Base-by-base conservation (phyloP, 148 eudicot genomes). In the Arctostaphylos glauca region DNA sequence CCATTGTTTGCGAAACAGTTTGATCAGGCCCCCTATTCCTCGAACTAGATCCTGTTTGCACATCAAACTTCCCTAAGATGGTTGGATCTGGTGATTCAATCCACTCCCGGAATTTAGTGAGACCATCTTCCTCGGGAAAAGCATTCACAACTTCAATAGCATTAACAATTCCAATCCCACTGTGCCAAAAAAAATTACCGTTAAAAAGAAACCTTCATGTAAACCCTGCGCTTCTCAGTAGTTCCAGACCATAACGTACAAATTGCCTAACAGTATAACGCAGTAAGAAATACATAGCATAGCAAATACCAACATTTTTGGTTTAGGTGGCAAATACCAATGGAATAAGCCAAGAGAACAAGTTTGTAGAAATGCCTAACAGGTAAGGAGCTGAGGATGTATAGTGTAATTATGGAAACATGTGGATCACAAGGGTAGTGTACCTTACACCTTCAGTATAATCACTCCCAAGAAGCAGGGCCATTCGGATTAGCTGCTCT, bases 401-500 rank as follows among this genome's bases (percentile, higher is more conserved):
- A 25, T 66, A 14, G 25, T 25, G 50, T 47, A 75, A 46, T 58
- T 56, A 16, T 72, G 16, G 80, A 19, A 82, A 77, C 52, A 47
- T 16, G 21, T 2, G n/a, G 55, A 82, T n/a, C 60, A 48, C 50
- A 47, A 21, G 16, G 76, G 38, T 64, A 21, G 52, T 82, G 72
- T 87, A 96, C 99, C 99, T 93, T 68, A 96, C 86, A 87, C 99
- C 99, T 94, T 96, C 99, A 81, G 99, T 96, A 89, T 96, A 96
- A 89, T 96, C 99, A 89, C 99, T 96, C 84, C 99, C 99, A 87
- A 96, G 97, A 68, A 96, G 92, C 88, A 96, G 79, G 72, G 98
- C 99, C 97, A 96, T 94, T 74, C 91, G 90, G 64, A 96, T 94
- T 88, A 96, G 80, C 79, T 96, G 91, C 55, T 94, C 98, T 87